A percentile compares a stretch with the other conserved stretches of the same genome.
These are phyloP conservation scores for Candida fluviatilis DNA, from an alignment of 805 yeast genomes.

Conservation along the genomic window DNA sequence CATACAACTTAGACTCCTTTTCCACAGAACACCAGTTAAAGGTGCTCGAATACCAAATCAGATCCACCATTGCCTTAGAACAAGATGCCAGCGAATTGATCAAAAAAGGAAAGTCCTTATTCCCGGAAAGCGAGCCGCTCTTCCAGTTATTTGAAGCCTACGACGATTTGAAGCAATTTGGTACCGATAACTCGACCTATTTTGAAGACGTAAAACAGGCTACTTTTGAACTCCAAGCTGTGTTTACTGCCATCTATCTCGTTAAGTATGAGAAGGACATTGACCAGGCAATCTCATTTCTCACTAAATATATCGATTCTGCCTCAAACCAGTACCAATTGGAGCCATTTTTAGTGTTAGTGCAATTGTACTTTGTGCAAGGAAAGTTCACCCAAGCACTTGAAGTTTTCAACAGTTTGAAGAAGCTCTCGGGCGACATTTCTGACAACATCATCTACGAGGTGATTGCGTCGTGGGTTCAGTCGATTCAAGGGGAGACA, in stretches of 20 bases:
- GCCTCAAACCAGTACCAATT: slow-evolving; percentile 26
- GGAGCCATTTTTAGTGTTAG: slow-evolving; percentile 38
- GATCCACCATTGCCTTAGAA: slow-evolving; percentile 34
- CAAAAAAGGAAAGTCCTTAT: slow-evolving; percentile 28
- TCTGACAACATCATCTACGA: slow-evolving; percentile 72
- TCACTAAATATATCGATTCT: slow-evolving; percentile 23
- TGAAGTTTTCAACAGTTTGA: slow-evolving; percentile 27
- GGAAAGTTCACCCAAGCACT: slow-evolving; percentile 33
- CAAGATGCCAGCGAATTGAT: slow-evolving; percentile 38
- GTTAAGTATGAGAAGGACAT: slow-evolving; percentile 32
- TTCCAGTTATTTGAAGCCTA: slow-evolving; percentile 39
- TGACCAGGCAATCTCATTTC: slow-evolving; percentile 32
- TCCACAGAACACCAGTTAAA: slow-evolving; percentile 33
- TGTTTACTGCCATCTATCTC: slow-evolving; percentile 35
- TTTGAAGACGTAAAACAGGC: slow-evolving; percentile 36
- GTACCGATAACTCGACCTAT: slow-evolving; percentile 40
- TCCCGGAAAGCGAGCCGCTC: slow-evolving; percentile 30
- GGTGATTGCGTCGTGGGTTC: slow-evolving; percentile 70
- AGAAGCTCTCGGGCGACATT: slow-evolving; percentile 29
- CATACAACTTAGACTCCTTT: slow-evolving; percentile 35
- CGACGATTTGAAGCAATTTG: slow-evolving; percentile 40
- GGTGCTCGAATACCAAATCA: slow-evolving; percentile 37
- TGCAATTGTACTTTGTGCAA: slow-evolving; percentile 36
- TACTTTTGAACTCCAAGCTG: slow-evolving; percentile 37
- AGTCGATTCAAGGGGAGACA: slow-evolving; percentile 35